Evolutionary conservation across 495 filamentous ascomycete genomes (phyloP).

Genomic region (Clavariopsis aquatica): DNA sequence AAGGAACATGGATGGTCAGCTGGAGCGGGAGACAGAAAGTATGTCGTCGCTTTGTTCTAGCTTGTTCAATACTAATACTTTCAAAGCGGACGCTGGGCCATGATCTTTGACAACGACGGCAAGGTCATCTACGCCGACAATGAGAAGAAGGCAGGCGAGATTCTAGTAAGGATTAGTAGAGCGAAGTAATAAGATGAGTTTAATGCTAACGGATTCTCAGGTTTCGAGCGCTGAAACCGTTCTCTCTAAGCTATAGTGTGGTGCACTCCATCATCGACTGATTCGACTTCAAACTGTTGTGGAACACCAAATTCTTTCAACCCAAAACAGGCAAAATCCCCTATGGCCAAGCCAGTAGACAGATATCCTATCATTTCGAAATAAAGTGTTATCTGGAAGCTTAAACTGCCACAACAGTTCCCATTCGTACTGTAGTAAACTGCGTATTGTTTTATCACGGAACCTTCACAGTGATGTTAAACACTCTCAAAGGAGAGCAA

Average conservation of each 20-base stretch:
- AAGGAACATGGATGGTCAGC: conserved; percentile 80
- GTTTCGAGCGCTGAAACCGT: conserved; percentile 19
- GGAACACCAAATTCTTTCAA: neutral
- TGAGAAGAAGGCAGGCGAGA: conserved; percentile 67
- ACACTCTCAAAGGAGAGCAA: no score
- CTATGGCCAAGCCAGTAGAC: neutral
- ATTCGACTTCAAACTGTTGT: neutral
- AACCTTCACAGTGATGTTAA: no score
- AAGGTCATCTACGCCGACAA: conserved; percentile 83
- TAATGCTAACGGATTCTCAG: neutral
- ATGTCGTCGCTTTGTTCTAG: neutral
- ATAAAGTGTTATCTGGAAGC: neutral
- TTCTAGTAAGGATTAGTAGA: neutral
- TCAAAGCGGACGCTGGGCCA: conserved; percentile 67
- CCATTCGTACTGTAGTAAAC: neutral
- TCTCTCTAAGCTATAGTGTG: conserved; percentile 25
- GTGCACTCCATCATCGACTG: neutral
- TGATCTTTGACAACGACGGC: conserved; percentile 82
- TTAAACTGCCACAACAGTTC: neutral
- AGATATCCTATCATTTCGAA: neutral
- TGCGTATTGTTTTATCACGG: neutral
- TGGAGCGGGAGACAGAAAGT: conserved; percentile 66
- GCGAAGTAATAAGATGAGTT: no score
- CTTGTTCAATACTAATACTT: neutral
- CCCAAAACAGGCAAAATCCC: neutral